A percentile compares a stretch with the other conserved stretches of the same genome.
Conservation (phyloP, 2,329 filamentous ascomycete genomes). For the Fusarium sp. region DNA sequence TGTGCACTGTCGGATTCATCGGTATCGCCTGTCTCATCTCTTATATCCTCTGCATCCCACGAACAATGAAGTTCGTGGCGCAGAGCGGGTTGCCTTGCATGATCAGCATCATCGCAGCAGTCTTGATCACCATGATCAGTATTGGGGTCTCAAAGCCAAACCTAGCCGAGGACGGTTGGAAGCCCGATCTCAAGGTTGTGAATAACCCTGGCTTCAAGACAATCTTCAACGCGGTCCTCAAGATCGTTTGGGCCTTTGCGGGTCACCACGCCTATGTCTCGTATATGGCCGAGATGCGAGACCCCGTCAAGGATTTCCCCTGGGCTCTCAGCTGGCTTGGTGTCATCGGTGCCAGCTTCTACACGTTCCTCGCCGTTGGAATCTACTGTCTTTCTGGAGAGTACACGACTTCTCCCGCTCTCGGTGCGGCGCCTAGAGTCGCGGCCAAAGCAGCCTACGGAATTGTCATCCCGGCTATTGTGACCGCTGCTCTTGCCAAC, state of each 20-base stretch:
- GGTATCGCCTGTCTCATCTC: conserved; percentile 6
- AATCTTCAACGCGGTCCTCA: conserved; percentile 21
- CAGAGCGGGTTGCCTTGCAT: conserved; percentile 13
- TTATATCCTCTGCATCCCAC: conserved; percentile 8
- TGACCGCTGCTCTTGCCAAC: conserved; percentile 32
- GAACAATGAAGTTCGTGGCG: conserved; percentile 24
- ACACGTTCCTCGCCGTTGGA: conserved; percentile 27
- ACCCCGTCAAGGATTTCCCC: conserved; percentile 32
- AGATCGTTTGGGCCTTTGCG: conserved; percentile 34
- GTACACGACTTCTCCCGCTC: conserved; percentile 25
- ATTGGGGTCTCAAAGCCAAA: conserved; percentile 10
- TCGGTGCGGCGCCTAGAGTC: conserved; percentile 28
- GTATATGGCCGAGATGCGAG: conserved; percentile 38
- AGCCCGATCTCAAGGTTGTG: conserved; percentile 12
- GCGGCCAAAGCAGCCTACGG: conserved; percentile 38
- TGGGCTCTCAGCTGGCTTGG: conserved; percentile 25
- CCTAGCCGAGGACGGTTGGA: conserved; percentile 2
- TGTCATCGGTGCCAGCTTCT: conserved; percentile 18
- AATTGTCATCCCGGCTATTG: conserved; percentile 29
- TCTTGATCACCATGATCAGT: conserved; percentile 23
- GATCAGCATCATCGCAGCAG: conserved; percentile 9
- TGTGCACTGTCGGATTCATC: conserved; percentile 21
- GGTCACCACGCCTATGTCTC: conserved; percentile 37
- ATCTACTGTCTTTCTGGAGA: conserved; percentile 37
- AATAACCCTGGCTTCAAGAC: conserved; percentile 22